Evolutionary conservation across 768 basidiomycete species (phyloP), one percentile per base, ranked within the genome.

Genomic region (Coprinopsis sp.): DNA sequence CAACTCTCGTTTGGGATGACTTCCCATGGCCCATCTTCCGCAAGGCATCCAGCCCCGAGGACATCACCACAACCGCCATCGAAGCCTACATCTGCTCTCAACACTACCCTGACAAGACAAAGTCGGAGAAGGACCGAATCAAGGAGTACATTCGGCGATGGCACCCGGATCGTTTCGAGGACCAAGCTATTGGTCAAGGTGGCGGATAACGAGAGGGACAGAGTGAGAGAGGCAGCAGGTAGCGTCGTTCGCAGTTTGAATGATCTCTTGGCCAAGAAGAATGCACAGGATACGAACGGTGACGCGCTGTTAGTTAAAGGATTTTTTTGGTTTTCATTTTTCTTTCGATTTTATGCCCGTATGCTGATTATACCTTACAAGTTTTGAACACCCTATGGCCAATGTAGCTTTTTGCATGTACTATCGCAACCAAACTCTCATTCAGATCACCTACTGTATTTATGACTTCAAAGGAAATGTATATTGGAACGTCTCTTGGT

Each of bases 111-210:
- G 79, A 81, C 23, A 75, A 71, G 56, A 53, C 70, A 40, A 78
- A 74, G 62, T 67, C 68, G 37, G 55, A 70, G 40, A 86, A 84
- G 65, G 87, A 89, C 54, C 79, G 85, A 12, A 72, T 88, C 52
- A 86, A 81, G 68, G 87, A 89, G 50, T 78, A 81, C 44, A 73
- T 91, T 54, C 75, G 77, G 62, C 67, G 74, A 52, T 91, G 87
- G 87, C 87, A 91, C 63, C 87, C 88, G 3, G 88, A 91, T 64
- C 79, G 84, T 27, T 90, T 91, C 57, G 83, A 89, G n/a, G 53
- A 79, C 79, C 28, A 81, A 83, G 60, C 65, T 78, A 44, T 60
- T 90, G 58, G 66, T 73, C 10, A 81, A 81, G 63, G 84, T 89
- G 39, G 64, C 68, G 39, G 80, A 82, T 51, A 70, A 60, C 28